These are phyloP conservation scores for Protomyces gravidus DNA, from an alignment of 1,139 yeast species.

Conservation along the genomic window DNA sequence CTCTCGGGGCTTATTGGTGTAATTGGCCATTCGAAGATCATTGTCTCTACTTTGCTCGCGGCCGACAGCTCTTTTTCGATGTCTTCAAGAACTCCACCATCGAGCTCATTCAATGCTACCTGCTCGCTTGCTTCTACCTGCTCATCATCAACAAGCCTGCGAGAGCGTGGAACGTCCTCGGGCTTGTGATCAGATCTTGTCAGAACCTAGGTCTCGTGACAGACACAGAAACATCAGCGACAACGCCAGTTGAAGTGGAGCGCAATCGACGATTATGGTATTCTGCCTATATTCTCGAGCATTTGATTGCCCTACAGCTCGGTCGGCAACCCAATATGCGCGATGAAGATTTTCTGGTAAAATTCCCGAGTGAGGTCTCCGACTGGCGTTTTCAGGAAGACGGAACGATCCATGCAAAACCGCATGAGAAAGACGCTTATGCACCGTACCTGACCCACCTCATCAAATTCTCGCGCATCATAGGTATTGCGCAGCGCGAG, in stretches of 20 bases:
- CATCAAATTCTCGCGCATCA: conserved; percentile 27
- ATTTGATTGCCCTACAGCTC: conserved; percentile 31
- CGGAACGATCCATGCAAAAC: conserved; percentile 12
- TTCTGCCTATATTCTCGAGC: conserved; percentile 32
- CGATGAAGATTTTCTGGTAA: conserved; percentile 30
- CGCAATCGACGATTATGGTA: conserved; percentile 32
- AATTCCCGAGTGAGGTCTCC: conserved; percentile 32
- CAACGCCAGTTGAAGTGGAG: conserved; percentile 32
- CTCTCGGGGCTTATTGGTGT: conserved; percentile 30
- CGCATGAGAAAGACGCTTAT: conserved; percentile 14
- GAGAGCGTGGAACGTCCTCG: conserved; percentile 31
- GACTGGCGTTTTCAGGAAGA: conserved; percentile 30
- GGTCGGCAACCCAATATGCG: conserved; percentile 33
- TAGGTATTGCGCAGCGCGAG: conserved; percentile 32
- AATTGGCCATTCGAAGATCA: conserved; percentile 31
- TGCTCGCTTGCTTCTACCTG: conserved; percentile 32
- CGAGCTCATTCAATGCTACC: conserved; percentile 31
- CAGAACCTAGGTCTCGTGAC: conserved; percentile 33
- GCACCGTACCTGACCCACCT: conserved; percentile 30
- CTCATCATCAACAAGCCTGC: conserved; percentile 31
- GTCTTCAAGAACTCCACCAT: conserved; percentile 32
- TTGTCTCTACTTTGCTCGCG: conserved; percentile 32
- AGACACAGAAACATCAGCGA: conserved; percentile 26
- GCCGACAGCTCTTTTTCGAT: conserved; percentile 32
- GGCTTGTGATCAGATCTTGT: conserved; percentile 32